These are phyloP conservation scores for Lodderomyces metapsilosis DNA, from an alignment of 1,139 yeast genomes.

Conservation along the genomic window DNA sequence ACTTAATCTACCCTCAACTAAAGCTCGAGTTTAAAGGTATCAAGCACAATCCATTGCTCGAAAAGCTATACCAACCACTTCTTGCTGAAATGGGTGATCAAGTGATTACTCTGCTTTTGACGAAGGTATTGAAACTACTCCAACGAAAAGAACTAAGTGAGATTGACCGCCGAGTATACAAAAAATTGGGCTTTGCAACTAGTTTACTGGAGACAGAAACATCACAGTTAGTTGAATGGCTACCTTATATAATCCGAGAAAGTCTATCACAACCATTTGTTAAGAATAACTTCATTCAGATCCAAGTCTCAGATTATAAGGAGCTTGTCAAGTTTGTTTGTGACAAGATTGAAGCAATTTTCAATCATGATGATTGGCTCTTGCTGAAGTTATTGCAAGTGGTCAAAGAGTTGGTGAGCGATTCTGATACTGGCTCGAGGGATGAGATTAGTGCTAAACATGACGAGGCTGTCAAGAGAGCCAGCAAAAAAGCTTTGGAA, in stretches of 20 bases:
- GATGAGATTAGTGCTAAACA: background rate
- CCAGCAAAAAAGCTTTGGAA: constrained; percentile 12
- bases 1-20: constrained; percentile 27
- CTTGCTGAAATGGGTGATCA: constrained; percentile 28
- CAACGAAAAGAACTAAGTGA: background rate
- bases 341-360: background rate
- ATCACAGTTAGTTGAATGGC: constrained; percentile 22
- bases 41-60: constrained; percentile 28
- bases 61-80: constrained; percentile 33
- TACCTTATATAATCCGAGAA: constrained; percentile 6
- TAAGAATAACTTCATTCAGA: background rate
- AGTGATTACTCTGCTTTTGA: constrained; percentile 19
- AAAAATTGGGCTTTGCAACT: constrained; percentile 8
- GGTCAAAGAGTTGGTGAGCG: background rate
- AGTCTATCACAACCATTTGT: background rate
- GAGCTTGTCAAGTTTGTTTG: background rate
- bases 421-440: background rate
- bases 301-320: background rate
- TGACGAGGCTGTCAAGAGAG: background rate
- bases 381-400: background rate
- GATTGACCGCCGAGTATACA: constrained; percentile 6
- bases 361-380: background rate
- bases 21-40: constrained; percentile 19
- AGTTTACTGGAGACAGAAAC: constrained; percentile 9
- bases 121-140: constrained; percentile 6